Evolutionary conservation across 352 stramenopile species (phyloP).

Genomic region (Globisporangium ultimum): DNA sequence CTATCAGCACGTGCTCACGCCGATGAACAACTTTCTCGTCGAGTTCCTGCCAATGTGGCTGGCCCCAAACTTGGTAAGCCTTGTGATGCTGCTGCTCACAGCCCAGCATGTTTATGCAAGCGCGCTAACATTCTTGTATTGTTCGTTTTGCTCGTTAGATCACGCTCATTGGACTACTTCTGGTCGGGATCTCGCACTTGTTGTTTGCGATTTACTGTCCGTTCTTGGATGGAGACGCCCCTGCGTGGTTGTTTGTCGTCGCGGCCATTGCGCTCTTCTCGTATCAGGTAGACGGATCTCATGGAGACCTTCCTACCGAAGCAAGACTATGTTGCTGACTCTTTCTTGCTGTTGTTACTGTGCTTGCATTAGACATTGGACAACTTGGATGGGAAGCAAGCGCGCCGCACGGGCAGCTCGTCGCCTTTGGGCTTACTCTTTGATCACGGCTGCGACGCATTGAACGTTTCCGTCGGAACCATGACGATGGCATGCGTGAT

Average conservation of each 20-base stretch:
- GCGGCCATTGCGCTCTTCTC: slow-evolving; percentile 58
- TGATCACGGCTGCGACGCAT: slow-evolving; percentile 79
- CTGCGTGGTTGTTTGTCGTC: slow-evolving; percentile 65
- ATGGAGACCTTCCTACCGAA: background rate
- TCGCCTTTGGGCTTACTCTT: slow-evolving; percentile 81
- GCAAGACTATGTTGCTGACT: background rate
- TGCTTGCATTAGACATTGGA: slow-evolving; percentile 52
- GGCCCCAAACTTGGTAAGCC: slow-evolving; percentile 67
- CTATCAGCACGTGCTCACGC: slow-evolving; percentile 84
- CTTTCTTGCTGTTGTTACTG: background rate
- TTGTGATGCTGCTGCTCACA: background rate
- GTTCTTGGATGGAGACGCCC: slow-evolving; percentile 64
- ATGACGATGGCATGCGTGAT: slow-evolving; percentile 81
- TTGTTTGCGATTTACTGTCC: slow-evolving; percentile 72
- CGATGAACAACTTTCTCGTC: slow-evolving; percentile 84
- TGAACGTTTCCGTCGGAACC: slow-evolving; percentile 79
- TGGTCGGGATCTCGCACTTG: slow-evolving; percentile 58
- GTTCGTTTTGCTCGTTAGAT: slow-evolving; percentile 30
- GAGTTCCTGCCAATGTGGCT: slow-evolving; percentile 76
- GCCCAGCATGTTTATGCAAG: too few relatives aligned
- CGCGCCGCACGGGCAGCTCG: slow-evolving; percentile 71
- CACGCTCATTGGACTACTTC: slow-evolving; percentile 66
- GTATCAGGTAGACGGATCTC: slow-evolving; percentile 39
- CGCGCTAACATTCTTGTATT: background rate
- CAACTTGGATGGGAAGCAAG: slow-evolving; percentile 86